Base-by-base conservation (phyloP, 2,329 filamentous ascomycete genomes). In the Westerdykella ornata region DNA sequence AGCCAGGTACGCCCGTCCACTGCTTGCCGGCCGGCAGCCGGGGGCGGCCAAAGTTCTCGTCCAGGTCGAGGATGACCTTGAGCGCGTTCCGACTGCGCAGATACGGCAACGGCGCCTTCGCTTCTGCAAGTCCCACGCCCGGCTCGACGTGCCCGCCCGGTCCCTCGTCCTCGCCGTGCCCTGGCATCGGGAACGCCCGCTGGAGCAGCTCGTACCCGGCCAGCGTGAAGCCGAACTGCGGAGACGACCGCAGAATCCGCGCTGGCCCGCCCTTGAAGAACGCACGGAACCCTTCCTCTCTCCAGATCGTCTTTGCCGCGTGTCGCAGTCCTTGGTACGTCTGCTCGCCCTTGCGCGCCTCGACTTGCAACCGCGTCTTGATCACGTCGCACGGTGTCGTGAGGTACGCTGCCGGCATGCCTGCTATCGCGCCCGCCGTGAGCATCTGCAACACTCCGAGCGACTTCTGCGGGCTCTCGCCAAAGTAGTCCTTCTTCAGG, bases 221-320 rank as follows among this genome's bases (percentile, higher is more conserved):
- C 17, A 98, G 80, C 0, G 92, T 98, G 74, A 97, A 97, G 51
- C 92, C 92, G 66, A 98, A 98, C 65, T 98, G 92, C 13, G 92
- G 92, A 11, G 88, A 96, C 1, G 88, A 96, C 59, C 92, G 84
- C 65, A 97, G 70, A 60, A 98, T 94, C 73, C 92, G 87, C 7
- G 92, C 92, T 1, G 90, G 89, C 1, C 92, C 92, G 53, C 92
- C 92, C 75, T 97, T 97, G 82, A 97, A 98, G 76, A 98, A 98
- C 18, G 92, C 92, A 49, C 77, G 80, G 77, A 96, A 90, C 9
- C 92, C 92, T 69, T 98, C 92, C 66, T 97, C 86, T 66, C 82
- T 81, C 72, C 76, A 83, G 57, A 98, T 85, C 12, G 87, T 94
- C 56, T 70, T 70, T 29, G 92, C 92, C 40, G 83, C 86, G 69